Percentiles rank a stretch among this genome's conserved stretches.
Evolutionary conservation across 2,329 filamentous ascomycete genomes (phyloP).

Genomic region (Aspergillus bombycis): DNA sequence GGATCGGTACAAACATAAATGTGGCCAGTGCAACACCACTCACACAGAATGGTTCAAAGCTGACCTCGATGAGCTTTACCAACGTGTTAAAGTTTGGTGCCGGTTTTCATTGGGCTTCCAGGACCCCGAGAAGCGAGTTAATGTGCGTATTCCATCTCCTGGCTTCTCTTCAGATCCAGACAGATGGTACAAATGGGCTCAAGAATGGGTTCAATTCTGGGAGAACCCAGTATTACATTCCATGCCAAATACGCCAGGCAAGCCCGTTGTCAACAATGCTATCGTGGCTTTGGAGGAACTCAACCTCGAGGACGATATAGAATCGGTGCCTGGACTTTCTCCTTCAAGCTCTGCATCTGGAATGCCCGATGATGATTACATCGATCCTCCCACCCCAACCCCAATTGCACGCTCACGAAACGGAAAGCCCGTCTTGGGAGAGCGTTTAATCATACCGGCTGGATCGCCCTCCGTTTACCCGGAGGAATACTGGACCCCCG

Average conservation of each 20-base stretch:
- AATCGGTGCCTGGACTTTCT: constrained; percentile 6
- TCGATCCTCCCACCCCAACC: neutral
- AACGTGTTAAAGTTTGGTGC: neutral
- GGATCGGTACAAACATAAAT: neutral
- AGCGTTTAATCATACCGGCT: constrained; percentile 3
- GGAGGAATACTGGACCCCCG: neutral
- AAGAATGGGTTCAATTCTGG: neutral
- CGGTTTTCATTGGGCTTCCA: neutral
- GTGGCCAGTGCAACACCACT: neutral
- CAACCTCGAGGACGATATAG: constrained; percentile 1
- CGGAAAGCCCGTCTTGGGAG: neutral
- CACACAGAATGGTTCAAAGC: neutral
- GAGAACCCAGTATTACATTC: neutral
- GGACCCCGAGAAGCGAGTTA: neutral
- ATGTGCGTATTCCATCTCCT: neutral
- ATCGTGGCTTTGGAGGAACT: neutral
- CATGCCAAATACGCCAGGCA: neutral
- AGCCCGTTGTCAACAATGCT: neutral
- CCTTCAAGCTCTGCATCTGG: constrained; percentile 1
- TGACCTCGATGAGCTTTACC: neutral
- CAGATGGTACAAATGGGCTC: constrained; percentile 6
- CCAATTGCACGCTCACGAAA: constrained; percentile 7
- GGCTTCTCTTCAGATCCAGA: constrained; percentile 2
- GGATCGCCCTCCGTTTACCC: neutral
- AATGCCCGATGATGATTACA: neutral